Conservation (phyloP, 306 rosid species). For the Glycine soja region DNA sequence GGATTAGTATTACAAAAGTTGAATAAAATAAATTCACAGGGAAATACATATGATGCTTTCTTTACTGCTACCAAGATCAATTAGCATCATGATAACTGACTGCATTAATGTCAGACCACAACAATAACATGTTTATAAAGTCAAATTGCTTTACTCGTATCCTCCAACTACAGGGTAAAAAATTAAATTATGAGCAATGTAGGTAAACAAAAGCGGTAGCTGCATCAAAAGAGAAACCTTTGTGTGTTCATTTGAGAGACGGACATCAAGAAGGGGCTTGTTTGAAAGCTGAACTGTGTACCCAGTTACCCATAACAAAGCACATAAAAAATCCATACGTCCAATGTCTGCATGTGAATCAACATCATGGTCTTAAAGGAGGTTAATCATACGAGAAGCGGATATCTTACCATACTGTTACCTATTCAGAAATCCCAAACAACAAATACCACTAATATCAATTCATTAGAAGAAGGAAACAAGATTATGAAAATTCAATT, state of each 20-base stretch:
- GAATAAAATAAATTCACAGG: background rate
- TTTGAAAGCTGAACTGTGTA: slow-evolving; percentile 91
- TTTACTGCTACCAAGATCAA: slow-evolving; percentile 24
- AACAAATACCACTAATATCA: background rate
- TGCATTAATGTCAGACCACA: slow-evolving; percentile 1
- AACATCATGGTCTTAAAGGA: background rate
- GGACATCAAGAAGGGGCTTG: slow-evolving; percentile 92
- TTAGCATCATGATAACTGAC: slow-evolving; percentile 4
- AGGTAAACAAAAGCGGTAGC: slow-evolving; percentile 22
- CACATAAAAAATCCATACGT: slow-evolving; percentile 8
- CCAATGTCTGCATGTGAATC: background rate
- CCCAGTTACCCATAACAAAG: slow-evolving; percentile 81
- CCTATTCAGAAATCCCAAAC: slow-evolving; percentile 23
- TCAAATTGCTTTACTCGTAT: slow-evolving; percentile 10
- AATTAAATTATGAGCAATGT: slow-evolving; percentile 22
- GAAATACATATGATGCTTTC: slow-evolving; percentile 30
- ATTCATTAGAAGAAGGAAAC: slow-evolving; percentile 9
- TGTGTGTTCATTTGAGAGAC: slow-evolving; percentile 80
- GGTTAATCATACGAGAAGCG: background rate
- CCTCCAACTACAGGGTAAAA: slow-evolving; percentile 1
- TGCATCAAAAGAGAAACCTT: slow-evolving; percentile 61
- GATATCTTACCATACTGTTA: slow-evolving; percentile 1
- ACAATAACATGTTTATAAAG: slow-evolving; percentile 26
- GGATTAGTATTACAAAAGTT: slow-evolving; percentile 10
- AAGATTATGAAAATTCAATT: slow-evolving; percentile 25